Evolutionary conservation across 169 alveolate genomes (phyloP), one percentile per base, ranked within the genome.

Genomic region (Eimeria tenella): DNA sequence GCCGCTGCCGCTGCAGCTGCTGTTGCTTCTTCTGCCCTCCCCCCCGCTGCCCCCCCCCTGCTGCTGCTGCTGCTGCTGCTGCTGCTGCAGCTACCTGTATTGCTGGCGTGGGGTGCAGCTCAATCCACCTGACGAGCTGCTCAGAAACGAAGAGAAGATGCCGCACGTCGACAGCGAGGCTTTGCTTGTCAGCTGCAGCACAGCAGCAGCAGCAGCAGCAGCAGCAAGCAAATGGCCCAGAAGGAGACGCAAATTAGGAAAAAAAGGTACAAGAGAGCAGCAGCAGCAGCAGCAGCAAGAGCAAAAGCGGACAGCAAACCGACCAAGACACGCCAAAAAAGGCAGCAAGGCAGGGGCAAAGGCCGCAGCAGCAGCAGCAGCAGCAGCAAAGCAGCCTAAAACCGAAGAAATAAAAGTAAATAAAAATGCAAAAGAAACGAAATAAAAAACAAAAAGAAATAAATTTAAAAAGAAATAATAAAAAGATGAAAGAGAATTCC

Each of bases 121-220:
- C 90, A 5, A 91, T 6, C 95, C 95, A 88, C 65, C 60, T 7
- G 60, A 88, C 75, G 19, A 88, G 73, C 90, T 81, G 90, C 42
- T 82, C 92, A 21, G 91, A 77, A 71, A 81, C 42, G 23, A 77
- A 79, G n/a, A 91, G 73, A 58, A 82, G 82, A 25, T 91, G 95
- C 25, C 84, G 81, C 6, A 86, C 84, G 70, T 81, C 90, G 50
- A 91, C 90, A 63, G 58, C 49, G 15, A 91, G n/a, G 21, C 86
- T 75, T n/a, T 42, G 58, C 86, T 75, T 75, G 15, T 75, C 86
- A 6, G 86, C 86, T 75, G 86, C 8, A 58, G 65, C 65, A 65
- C 75, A 65, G 25, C 7, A 13, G 13, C 58, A n/a, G n/a, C n/a
- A n/a, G n/a, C n/a, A n/a, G n/a, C n/a, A n/a, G n/a, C n/a, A n/a